Conservation (phyloP, 1,284 basidiomycete species). For the Apiotrichum domesticum region DNA sequence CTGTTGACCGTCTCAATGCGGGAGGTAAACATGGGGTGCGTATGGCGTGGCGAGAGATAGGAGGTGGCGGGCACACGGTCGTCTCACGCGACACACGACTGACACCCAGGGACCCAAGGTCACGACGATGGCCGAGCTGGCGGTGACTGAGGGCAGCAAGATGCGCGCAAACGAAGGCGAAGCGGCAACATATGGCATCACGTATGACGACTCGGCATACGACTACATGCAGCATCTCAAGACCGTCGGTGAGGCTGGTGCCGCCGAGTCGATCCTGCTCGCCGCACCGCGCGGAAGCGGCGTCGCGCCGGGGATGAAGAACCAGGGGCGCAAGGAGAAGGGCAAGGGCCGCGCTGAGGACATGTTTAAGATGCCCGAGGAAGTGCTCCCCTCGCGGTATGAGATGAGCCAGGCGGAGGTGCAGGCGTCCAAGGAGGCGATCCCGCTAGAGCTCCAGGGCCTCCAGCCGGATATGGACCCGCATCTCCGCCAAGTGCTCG, state of each 20-base stretch:
- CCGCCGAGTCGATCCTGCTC: constrained; percentile 52
- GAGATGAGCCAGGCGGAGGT: constrained; percentile 62
- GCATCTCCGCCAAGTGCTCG: constrained; percentile 83
- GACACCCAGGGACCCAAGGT: not conserved
- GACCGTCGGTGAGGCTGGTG: constrained; percentile 66
- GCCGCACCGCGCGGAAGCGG: constrained; percentile 57
- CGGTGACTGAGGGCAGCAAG: constrained; percentile 31
- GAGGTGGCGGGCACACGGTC: not conserved
- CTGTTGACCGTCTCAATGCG: constrained; percentile 63
- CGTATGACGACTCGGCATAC: constrained; percentile 96
- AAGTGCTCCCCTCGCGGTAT: constrained; percentile 62
- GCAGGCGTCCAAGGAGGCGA: constrained; percentile 60
- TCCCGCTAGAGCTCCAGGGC: constrained; percentile 77
- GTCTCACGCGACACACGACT: not conserved
- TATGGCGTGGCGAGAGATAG: constrained; percentile 6
- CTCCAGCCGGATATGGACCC: constrained; percentile 97
- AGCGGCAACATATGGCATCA: constrained; percentile 83
- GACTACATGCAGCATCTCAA: constrained; percentile 98
- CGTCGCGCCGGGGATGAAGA: constrained; percentile 38
- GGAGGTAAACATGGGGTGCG: constrained; percentile 54
- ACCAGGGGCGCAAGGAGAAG: constrained; percentile 22
- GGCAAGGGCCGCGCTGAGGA: constrained; percentile 37
- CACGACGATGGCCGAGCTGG: constrained; percentile 53
- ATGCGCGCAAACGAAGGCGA: constrained; percentile 60
- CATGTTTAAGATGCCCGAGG: constrained; percentile 55